These are phyloP conservation scores for Arabidopsis lyrata DNA, from an alignment of 441 rosid genomes.

Conservation along the genomic window DNA sequence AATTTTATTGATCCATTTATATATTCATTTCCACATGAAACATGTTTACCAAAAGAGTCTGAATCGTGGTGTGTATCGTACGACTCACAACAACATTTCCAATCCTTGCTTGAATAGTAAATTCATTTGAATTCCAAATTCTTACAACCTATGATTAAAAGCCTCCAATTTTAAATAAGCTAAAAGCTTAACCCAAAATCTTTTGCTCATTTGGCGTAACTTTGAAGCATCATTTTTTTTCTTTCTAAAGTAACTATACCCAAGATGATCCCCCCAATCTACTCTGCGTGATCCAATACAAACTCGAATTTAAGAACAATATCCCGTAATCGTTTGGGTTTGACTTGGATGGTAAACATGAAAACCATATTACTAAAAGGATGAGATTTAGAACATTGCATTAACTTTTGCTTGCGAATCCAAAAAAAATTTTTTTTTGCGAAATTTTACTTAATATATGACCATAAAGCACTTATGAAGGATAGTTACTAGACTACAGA, in stretches of 20 bases:
- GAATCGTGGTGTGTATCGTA: too few species aligned
- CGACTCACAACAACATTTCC: too few species aligned
- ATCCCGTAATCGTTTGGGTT: not conserved
- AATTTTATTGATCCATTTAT: too few species aligned
- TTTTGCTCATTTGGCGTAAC: not conserved
- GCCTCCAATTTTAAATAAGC: not conserved
- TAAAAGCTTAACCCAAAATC: not conserved
- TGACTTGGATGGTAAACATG: not conserved
- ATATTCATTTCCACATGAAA: too few species aligned
- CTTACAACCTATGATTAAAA: not conserved
- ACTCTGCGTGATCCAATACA: slow-evolving; percentile 25
- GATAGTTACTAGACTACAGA: not conserved
- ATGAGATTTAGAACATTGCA: not conserved
- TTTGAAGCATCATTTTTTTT: not conserved
- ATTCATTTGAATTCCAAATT: slow-evolving; percentile 1
- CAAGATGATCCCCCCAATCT: not conserved
- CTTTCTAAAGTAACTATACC: not conserved
- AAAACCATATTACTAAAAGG: not conserved
- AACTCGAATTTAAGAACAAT: not conserved
- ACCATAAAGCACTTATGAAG: too few species aligned
- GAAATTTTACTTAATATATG: not conserved
- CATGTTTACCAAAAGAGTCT: too few species aligned
- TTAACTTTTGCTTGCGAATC: not conserved
- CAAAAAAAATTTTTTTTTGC: too few species aligned
- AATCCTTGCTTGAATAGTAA: too few species aligned